Conservation (phyloP, 2,329 filamentous ascomycete species). For the Zymoseptoria passerinii region DNA sequence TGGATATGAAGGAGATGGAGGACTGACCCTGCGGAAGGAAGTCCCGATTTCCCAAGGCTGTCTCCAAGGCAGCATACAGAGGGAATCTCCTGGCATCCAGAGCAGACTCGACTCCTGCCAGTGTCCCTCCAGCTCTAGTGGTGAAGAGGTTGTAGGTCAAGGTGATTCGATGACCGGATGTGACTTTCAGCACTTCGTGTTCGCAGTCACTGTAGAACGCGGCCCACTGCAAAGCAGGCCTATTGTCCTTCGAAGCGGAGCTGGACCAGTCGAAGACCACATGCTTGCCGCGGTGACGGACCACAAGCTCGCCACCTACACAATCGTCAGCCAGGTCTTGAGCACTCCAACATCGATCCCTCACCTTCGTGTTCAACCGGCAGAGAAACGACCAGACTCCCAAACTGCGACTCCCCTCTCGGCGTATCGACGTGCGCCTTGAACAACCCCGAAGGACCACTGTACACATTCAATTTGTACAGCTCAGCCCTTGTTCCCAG, state of each 20-base stretch:
- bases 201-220: constrained; percentile 49
- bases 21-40: neutral
- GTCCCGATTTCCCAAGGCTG: constrained; percentile 7
- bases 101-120: constrained; percentile 13
- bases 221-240: constrained; percentile 34
- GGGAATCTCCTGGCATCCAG: constrained; percentile 31
- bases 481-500: constrained; percentile 43
- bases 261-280: constrained; percentile 37
- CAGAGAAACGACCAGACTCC: constrained; percentile 13
- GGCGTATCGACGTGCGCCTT: constrained; percentile 18
- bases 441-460: constrained; percentile 8
- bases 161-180: constrained; percentile 45
- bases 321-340: neutral
- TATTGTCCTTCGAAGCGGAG: neutral
- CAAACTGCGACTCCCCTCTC: constrained; percentile 8
- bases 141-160: constrained; percentile 53
- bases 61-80: constrained; percentile 30
- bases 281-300: neutral
- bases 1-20: neutral
- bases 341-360: neutral
- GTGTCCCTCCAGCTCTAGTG: constrained; percentile 28
- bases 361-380: constrained; percentile 6
- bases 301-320: neutral
- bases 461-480: constrained; percentile 47
- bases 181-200: constrained; percentile 46